Conservation (phyloP, 1,139 yeast genomes). For the Candida neerlandica region DNA sequence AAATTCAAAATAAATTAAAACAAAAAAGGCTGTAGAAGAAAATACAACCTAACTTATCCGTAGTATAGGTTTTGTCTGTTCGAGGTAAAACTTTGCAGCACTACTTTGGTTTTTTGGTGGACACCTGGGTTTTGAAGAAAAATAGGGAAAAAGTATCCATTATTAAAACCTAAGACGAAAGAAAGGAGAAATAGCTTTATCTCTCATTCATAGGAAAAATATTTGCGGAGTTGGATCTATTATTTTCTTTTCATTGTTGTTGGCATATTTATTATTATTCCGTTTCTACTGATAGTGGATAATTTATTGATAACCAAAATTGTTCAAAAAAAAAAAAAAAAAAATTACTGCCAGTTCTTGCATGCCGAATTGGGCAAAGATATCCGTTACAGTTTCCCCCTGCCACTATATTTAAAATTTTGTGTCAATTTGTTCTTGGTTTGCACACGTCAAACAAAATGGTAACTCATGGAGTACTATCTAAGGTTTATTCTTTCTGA, state of each 20-base stretch:
- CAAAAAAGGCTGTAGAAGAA: neutral
- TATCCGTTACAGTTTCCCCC: neutral
- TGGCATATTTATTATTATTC: no score
- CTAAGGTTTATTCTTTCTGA: no score
- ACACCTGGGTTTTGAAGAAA: neutral
- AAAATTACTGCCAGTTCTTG: neutral
- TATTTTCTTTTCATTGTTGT: neutral
- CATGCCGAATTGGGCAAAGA: neutral
- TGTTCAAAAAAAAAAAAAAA: neutral
- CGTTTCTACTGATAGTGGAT: neutral
- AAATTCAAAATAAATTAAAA: no score
- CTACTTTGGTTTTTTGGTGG: neutral
- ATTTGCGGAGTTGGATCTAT: neutral
- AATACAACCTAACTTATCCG: neutral
- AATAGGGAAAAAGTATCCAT: neutral
- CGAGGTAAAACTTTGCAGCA: neutral
- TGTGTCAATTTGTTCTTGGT: neutral
- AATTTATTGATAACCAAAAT: neutral
- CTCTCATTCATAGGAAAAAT: neutral
- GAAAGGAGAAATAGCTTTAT: neutral
- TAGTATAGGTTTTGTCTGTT: neutral
- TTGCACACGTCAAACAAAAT: neutral
- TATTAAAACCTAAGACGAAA: no score
- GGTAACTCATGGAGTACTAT: no score
- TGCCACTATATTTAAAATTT: neutral